Evolutionary conservation across 225 moss, liverwort and hornwort genomes (phyloP).

Genomic region (Neckera pumila): DNA sequence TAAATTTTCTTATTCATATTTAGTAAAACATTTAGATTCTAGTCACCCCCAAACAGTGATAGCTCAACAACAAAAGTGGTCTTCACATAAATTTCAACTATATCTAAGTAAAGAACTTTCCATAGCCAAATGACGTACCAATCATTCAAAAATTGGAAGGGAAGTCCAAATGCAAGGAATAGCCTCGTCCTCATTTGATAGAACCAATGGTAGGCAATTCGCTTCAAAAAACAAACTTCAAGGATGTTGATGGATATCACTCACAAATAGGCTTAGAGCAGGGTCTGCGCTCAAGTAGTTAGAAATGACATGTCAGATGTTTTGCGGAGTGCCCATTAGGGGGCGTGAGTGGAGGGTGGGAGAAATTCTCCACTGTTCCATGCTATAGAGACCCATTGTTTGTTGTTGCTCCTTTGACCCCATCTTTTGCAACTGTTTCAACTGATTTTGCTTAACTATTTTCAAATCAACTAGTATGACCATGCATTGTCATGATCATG

Average conservation of each 20-base stretch:
- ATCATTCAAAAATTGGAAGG: not conserved
- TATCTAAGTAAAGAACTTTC: not conserved
- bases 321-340: accelerated
- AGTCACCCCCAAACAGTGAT: not conserved
- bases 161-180: accelerated
- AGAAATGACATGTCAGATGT: too few relatives aligned
- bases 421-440: too few relatives aligned
- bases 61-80: not conserved
- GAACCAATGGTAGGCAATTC: not conserved
- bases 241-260: not conserved
- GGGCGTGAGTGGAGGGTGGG: too few relatives aligned
- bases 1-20: not conserved
- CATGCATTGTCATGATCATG: too few relatives aligned
- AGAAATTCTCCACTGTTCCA: too few relatives aligned
- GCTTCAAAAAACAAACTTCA: not conserved
- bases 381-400: too few relatives aligned
- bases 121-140: not conserved
- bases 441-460: too few relatives aligned
- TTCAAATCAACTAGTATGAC: too few relatives aligned
- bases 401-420: too few relatives aligned
- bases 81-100: not conserved
- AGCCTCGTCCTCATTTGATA: accelerated
- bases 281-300: too few relatives aligned
- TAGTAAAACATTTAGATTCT: not conserved
- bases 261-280: not conserved